These are phyloP conservation scores for Halophytophthora polymorphica DNA, from an alignment of 352 stramenopile genomes.

Conservation along the genomic window DNA sequence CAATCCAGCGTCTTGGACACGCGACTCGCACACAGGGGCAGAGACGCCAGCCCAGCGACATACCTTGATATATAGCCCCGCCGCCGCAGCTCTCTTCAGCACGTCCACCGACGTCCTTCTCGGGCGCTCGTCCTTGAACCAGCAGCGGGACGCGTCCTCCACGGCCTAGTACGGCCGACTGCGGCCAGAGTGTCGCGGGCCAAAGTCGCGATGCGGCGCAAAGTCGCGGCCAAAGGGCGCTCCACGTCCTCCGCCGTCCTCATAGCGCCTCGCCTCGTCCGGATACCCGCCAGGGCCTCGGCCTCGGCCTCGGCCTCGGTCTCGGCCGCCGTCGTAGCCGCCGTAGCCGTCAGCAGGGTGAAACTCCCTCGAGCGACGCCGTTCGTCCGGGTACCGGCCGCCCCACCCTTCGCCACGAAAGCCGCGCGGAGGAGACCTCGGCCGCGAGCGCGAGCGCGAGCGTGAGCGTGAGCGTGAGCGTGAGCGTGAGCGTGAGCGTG, in stretches of 20 bases:
- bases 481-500: slow-evolving; percentile 6
- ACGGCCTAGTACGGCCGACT: slow-evolving; percentile 7
- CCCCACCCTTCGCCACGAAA: slow-evolving; percentile 6
- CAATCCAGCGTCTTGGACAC: slow-evolving; percentile 1
- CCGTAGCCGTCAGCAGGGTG: slow-evolving; percentile 3
- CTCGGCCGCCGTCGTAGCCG: slow-evolving; percentile 1
- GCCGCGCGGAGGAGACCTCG: slow-evolving; percentile 1
- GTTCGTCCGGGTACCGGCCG: slow-evolving; percentile 4
- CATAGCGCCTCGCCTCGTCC: slow-evolving; percentile 5
- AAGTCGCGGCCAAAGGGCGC: no score
- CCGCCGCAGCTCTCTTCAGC: neutral
- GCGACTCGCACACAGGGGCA: no score
- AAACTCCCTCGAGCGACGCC: slow-evolving; percentile 9
- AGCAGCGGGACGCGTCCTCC: neutral
- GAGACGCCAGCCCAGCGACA: neutral
- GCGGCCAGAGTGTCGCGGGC: neutral
- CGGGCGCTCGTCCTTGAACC: neutral
- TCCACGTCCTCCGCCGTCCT: slow-evolving; percentile 1
- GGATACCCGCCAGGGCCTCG: slow-evolving; percentile 10
- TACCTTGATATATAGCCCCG: neutral
- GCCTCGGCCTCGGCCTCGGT: no score
- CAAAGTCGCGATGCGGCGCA: neutral
- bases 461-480: slow-evolving; percentile 3
- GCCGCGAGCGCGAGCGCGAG: slow-evolving; percentile 15
- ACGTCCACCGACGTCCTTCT: neutral